Conservation (phyloP, 768 basidiomycete species). For the Panus rudis region DNA sequence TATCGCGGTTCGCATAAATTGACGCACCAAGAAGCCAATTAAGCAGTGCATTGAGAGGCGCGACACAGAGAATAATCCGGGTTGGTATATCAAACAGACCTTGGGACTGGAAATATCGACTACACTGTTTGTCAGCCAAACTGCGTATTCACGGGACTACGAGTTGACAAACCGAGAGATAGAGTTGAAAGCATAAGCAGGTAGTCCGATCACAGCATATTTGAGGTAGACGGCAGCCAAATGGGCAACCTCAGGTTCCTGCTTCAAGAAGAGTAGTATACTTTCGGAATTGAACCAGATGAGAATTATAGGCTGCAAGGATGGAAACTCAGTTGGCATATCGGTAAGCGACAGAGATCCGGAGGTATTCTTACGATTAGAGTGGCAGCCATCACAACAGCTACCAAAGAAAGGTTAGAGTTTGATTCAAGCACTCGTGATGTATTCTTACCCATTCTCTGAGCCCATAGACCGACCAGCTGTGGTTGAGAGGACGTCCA, state of each 20-base stretch:
- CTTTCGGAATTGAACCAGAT: slow-evolving; percentile 83
- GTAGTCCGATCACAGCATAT: slow-evolving; percentile 72
- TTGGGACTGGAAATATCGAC: slow-evolving; percentile 80
- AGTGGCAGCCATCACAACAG: slow-evolving; percentile 49
- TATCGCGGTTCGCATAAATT: neutral
- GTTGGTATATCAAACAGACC: slow-evolving; percentile 84
- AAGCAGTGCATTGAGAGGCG: slow-evolving; percentile 77
- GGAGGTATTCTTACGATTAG: slow-evolving; percentile 47
- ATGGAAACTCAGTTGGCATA: slow-evolving; percentile 1
- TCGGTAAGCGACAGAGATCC: neutral
- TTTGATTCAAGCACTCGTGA: neutral
- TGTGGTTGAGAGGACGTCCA: slow-evolving; percentile 87
- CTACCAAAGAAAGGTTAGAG: slow-evolving; percentile 27
- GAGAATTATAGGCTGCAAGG: slow-evolving; percentile 42
- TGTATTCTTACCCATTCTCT: slow-evolving; percentile 65
- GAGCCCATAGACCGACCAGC: slow-evolving; percentile 85
- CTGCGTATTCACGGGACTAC: neutral
- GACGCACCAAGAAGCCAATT: slow-evolving; percentile 81
- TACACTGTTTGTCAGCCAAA: slow-evolving; percentile 18
- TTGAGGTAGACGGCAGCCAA: slow-evolving; percentile 73
- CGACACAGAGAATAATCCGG: slow-evolving; percentile 71
- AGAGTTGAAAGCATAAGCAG: slow-evolving; percentile 57
- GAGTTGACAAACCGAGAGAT: slow-evolving; percentile 43
- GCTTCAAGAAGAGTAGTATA: slow-evolving; percentile 66
- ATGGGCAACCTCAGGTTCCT: slow-evolving; percentile 79